Evolutionary conservation across 345 rosid genomes (phyloP), one percentile per base, ranked within the genome.

Genomic region (Pseudoturritis turrita): DNA sequence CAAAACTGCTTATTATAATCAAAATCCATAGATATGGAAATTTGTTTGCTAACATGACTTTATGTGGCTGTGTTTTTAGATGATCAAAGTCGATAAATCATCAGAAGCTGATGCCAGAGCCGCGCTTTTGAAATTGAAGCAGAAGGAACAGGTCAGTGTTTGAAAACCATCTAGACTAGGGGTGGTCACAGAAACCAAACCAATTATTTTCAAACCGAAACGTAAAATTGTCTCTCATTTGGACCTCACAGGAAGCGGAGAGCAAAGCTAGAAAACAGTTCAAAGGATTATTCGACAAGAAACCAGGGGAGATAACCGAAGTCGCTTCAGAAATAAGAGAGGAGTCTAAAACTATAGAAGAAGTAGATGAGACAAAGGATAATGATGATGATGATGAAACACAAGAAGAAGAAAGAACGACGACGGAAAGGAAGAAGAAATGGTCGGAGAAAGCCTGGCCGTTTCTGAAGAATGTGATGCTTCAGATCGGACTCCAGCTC

Each of bases 231-330:
- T n/a, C n/a, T n/a, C 6, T 33, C 10, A 8, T 25, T 22, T 6
- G 4, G 66, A 75, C 19, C 63, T 65, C 61, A 60, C 83, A 96
- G 99, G 91, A 88, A 80, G 81, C 85, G 8, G 89, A 90, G 68
- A 86, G 65, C 67, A 90, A 79, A 74, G 98, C 87, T 35, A 80
- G 90, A 36, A 90, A 87, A 76, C 97, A 92, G 79, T 96, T 96
- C 62, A 87, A 92, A 78, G 98, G 99, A 33, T 80, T 96, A 43
- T 92, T 96, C 41, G 96, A 96, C 85, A 92, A 92, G 85, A 96
- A 83, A 75, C 99, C 98, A 0, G 97, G 99, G 62, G 97, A 92
- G 77, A 90, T 96, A 65, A 63, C 96, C 3, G 86, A 87, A 21
- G 85, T 44, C 0, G 67, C 67, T 14, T 62, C 72, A 49, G 78